Conservation (phyloP, 306 rosid genomes). For the barrel medic (Medicago truncatula) region DNA sequence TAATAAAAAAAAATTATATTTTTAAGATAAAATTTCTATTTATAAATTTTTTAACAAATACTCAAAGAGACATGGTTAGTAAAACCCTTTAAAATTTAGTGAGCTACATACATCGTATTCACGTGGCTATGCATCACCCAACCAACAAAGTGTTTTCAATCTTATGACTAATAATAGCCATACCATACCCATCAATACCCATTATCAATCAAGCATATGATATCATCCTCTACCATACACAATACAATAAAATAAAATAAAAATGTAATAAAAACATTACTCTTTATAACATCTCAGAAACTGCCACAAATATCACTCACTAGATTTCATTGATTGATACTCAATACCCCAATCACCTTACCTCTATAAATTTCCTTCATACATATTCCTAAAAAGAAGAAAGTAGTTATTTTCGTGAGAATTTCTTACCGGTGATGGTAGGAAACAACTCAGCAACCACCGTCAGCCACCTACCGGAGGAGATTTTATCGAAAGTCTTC, state of each 20-base stretch:
- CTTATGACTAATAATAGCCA: neutral
- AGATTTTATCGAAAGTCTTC: slow-evolving; percentile 57
- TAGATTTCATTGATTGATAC: neutral
- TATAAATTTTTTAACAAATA: too few species aligned
- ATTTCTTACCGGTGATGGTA: slow-evolving; percentile 12
- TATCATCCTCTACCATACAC: neutral
- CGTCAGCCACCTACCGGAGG: slow-evolving; percentile 75
- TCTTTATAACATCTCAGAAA: neutral
- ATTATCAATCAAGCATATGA: neutral
- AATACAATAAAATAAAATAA: too few species aligned
- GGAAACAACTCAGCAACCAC: slow-evolving; percentile 40
- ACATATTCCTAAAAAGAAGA: neutral
- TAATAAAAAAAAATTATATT: too few species aligned
- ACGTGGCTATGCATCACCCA: slow-evolving; percentile 53
- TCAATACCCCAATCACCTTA: neutral
- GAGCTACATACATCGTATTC: slow-evolving; percentile 37
- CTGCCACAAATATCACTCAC: neutral
- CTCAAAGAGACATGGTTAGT: too few species aligned
- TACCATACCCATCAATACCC: slow-evolving; percentile 22
- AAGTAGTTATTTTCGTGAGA: neutral
- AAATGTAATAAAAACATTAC: neutral
- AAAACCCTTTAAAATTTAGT: too few species aligned
- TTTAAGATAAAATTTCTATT: too few species aligned
- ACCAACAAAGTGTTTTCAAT: slow-evolving; percentile 32
- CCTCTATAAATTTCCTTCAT: neutral